Percentiles rank a stretch among this genome's conserved stretches.
These are phyloP conservation scores for Podila epigama DNA, from an alignment of 192 early-diverging fungal genomes.

Conservation along the genomic window DNA sequence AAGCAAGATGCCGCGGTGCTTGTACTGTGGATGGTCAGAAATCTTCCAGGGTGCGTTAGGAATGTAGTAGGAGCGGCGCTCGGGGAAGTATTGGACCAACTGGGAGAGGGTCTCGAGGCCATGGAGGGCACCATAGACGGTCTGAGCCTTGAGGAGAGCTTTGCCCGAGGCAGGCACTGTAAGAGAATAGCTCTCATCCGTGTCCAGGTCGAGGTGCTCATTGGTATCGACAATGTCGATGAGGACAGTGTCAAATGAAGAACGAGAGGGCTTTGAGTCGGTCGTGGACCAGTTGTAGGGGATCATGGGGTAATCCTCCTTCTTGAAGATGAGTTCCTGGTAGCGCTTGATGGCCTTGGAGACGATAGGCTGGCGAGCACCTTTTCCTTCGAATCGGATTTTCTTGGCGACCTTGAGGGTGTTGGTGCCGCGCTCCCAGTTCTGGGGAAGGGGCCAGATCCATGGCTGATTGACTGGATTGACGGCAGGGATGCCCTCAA, in stretches of 20 bases:
- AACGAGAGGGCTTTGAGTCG: slow-evolving; percentile 16
- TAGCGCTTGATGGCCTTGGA: slow-evolving; percentile 58
- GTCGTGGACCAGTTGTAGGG: slow-evolving; percentile 58
- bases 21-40: slow-evolving; percentile 32
- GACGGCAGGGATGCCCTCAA: slow-evolving; percentile 25
- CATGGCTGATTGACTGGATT: slow-evolving; percentile 49
- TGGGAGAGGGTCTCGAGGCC: slow-evolving; percentile 60
- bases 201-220: slow-evolving; percentile 56
- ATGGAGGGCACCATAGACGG: slow-evolving; percentile 55
- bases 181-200: slow-evolving; percentile 70
- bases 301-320: slow-evolving; percentile 59
- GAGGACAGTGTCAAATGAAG: slow-evolving; percentile 38
- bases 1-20: slow-evolving; percentile 46
- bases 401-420: slow-evolving; percentile 26
- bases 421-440: slow-evolving; percentile 39
- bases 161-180: slow-evolving; percentile 53
- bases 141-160: slow-evolving; percentile 40
- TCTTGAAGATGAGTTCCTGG: slow-evolving; percentile 48
- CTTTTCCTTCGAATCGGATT: slow-evolving; percentile 24
- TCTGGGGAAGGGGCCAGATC: slow-evolving; percentile 55
- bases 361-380: slow-evolving; percentile 46
- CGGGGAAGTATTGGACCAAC: slow-evolving; percentile 45
- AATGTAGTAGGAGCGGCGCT: slow-evolving; percentile 46
- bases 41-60: slow-evolving; percentile 52
- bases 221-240: slow-evolving; percentile 47